A percentile compares a stretch with the other conserved stretches of the same genome.
Conservation (phyloP, 2,329 filamentous ascomycete species). For the Hymenoscyphus infarciens region DNA sequence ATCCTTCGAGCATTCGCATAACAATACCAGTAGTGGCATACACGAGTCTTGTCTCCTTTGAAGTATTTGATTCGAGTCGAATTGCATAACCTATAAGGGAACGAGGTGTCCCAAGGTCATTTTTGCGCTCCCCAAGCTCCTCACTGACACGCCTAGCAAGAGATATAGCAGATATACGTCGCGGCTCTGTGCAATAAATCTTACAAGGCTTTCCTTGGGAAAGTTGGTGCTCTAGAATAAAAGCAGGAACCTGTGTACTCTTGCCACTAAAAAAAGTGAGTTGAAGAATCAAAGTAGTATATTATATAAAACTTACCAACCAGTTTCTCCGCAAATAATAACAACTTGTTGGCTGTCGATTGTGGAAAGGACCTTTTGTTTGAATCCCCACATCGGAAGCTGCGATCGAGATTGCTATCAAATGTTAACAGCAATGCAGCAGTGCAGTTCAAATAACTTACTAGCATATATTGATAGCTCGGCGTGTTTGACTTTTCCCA, state of each 20-base stretch:
- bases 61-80: slow-evolving; percentile 82
- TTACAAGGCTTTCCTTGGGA: slow-evolving; percentile 78
- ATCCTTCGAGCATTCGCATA: slow-evolving; percentile 94
- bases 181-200: slow-evolving; percentile 91
- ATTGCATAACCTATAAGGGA: slow-evolving; percentile 95
- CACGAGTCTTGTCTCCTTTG: slow-evolving; percentile 75
- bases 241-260: slow-evolving; percentile 95
- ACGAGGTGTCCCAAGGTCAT: slow-evolving; percentile 74
- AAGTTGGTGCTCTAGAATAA: slow-evolving; percentile 85
- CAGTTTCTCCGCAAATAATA: slow-evolving; percentile 95
- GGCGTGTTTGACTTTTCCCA: slow-evolving; percentile 51
- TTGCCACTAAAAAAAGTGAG: slow-evolving; percentile 61
- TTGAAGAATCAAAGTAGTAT: slow-evolving; percentile 4
- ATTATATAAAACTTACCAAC: slow-evolving; percentile 52
- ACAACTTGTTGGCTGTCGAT: slow-evolving; percentile 80
- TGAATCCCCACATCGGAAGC: slow-evolving; percentile 87
- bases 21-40: slow-evolving; percentile 92
- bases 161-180: slow-evolving; percentile 93
- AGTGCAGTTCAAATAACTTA: slow-evolving; percentile 34
- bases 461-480: slow-evolving; percentile 76
- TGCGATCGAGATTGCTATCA: slow-evolving; percentile 60
- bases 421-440: slow-evolving; percentile 30
- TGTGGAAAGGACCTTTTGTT: slow-evolving; percentile 69
- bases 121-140: slow-evolving; percentile 81
- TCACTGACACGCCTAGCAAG: slow-evolving; percentile 90